A percentile compares a stretch with the other conserved stretches of the same genome.
These are phyloP conservation scores for Blumeria graminis DNA, from an alignment of 2,329 filamentous ascomycete genomes.

Conservation along the genomic window DNA sequence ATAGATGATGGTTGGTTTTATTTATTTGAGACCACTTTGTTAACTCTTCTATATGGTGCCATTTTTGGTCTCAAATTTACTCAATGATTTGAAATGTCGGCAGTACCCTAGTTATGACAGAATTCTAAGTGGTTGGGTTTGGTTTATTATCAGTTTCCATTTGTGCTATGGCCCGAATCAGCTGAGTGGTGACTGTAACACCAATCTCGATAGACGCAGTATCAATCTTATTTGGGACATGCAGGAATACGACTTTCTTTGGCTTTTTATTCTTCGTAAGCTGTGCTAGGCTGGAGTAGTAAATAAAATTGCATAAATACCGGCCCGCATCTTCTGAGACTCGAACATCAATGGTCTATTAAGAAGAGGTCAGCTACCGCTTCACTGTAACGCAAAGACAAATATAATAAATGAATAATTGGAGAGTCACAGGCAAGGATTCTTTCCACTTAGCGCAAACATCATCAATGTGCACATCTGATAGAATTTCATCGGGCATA, in stretches of 20 bases:
- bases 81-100: too few relatives aligned
- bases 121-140: too few relatives aligned
- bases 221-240: conserved; percentile 39
- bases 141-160: conserved; percentile 3
- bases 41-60: too few relatives aligned
- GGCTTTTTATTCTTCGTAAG: conserved; percentile 23
- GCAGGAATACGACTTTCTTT: conserved; percentile 39
- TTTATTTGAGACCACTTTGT: too few relatives aligned
- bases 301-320: conserved; percentile 60
- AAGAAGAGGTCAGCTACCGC: background rate
- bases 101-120: too few relatives aligned
- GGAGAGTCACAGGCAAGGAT: conserved; percentile 22
- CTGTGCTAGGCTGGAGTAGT: conserved; percentile 41
- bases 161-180: conserved; percentile 33
- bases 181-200: conserved; percentile 25
- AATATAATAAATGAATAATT: too few relatives aligned
- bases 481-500: conserved; percentile 29
- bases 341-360: conserved; percentile 23
- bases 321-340: conserved; percentile 46
- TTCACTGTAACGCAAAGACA: too few relatives aligned
- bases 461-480: conserved; percentile 31
- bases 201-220: conserved; percentile 24
- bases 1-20: too few relatives aligned
- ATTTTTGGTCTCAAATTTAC: too few relatives aligned
- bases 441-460: conserved; percentile 30